Evolutionary conservation across 495 filamentous ascomycete genomes (phyloP).

Genomic region (Tetracladium setigerum): DNA sequence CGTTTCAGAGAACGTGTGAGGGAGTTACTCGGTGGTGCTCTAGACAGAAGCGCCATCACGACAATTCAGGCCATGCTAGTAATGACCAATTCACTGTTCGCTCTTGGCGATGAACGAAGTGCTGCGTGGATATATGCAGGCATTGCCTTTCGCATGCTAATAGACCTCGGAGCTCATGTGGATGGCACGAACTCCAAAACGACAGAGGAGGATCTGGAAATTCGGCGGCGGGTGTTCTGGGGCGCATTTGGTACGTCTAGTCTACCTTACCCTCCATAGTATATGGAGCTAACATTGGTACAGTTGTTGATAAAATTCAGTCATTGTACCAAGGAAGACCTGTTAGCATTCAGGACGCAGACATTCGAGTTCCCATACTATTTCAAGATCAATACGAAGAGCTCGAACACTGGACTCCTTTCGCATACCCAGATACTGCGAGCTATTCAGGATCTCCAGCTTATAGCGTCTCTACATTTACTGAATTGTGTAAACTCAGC

Average conservation of each 20-base stretch:
- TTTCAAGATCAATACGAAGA: conserved; percentile 7
- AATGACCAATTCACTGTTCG: conserved; percentile 3
- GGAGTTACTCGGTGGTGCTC: conserved; percentile 29
- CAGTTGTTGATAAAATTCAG: conserved; percentile 10
- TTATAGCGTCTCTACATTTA: conserved; percentile 19
- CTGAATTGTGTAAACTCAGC: conserved; percentile 20
- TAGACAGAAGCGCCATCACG: conserved; percentile 36
- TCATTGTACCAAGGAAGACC: conserved; percentile 10
- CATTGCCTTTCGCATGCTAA: conserved; percentile 24
- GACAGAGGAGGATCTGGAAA: conserved; percentile 34
- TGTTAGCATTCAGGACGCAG: not conserved
- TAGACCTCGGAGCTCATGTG: conserved; percentile 38
- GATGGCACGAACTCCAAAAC: conserved; percentile 16
- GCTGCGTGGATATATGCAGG: conserved; percentile 39
- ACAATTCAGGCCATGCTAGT: conserved; percentile 32
- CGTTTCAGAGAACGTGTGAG: conserved; percentile 29
- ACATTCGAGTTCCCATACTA: not conserved
- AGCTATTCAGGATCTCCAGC: not conserved
- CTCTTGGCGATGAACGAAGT: conserved; percentile 35
- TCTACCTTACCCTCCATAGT: not conserved
- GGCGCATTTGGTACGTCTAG: conserved; percentile 30
- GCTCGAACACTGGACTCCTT: not conserved
- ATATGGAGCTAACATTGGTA: not conserved
- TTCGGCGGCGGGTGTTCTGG: conserved; percentile 34
- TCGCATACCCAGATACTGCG: not conserved